These are phyloP conservation scores for Dalechampia spathulata DNA, from an alignment of 441 rosid species.

Conservation along the genomic window DNA sequence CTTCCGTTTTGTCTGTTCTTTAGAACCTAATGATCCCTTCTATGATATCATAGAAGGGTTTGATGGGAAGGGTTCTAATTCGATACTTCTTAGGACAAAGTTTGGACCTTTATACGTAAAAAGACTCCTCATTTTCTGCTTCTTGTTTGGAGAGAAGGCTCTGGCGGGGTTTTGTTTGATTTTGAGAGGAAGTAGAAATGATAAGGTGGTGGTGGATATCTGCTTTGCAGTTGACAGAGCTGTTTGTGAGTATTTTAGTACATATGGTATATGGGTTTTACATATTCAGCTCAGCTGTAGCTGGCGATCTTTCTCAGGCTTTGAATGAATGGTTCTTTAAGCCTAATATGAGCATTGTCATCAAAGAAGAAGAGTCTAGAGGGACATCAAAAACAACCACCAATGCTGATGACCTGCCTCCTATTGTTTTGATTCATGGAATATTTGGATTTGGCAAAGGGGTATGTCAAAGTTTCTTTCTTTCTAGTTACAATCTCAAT, in stretches of 20 bases:
- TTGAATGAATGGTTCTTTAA: conserved; percentile 46
- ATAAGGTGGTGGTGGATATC: conserved; percentile 39
- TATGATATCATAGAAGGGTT: conserved; percentile 18
- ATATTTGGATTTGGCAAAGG: conserved; percentile 98
- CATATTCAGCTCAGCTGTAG: conserved; percentile 79
- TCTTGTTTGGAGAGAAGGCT: conserved; percentile 10
- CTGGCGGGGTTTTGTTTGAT: neutral
- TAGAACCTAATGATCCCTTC: conserved; percentile 3
- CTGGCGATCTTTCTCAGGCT: conserved; percentile 72
- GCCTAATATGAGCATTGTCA: conserved; percentile 37
- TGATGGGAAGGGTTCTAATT: neutral
- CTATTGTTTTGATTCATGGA: conserved; percentile 90
- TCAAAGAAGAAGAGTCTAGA: conserved; percentile 25
- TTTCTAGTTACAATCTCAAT: neutral
- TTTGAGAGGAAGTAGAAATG: conserved; percentile 28
- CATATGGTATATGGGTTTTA: conserved; percentile 78
- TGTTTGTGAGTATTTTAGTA: conserved; percentile 62
- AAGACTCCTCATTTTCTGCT: neutral
- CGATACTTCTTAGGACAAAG: neutral
- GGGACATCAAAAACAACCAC: conserved; percentile 9
- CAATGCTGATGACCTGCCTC: conserved; percentile 51
- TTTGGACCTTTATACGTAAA: neutral
- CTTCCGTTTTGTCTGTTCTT: neutral
- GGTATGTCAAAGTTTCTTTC: conserved; percentile 26
- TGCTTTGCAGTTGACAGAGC: conserved; percentile 66